Conservation (phyloP, 2,329 filamentous ascomycete genomes). For the Trichophyton verrucosum region DNA sequence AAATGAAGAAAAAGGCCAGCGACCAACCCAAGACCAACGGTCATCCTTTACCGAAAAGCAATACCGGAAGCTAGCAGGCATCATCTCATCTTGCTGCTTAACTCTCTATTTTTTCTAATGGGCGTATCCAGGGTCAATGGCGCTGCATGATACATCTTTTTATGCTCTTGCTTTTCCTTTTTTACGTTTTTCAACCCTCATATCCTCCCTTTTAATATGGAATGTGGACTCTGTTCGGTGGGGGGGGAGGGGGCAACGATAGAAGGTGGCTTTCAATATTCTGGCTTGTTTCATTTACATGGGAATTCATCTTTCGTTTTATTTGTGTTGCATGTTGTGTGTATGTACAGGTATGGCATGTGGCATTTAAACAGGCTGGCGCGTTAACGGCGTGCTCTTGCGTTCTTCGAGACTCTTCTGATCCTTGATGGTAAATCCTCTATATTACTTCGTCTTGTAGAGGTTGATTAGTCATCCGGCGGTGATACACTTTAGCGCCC, state of each 20-base stretch:
- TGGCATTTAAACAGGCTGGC: neutral
- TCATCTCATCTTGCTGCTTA: neutral
- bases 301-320: neutral
- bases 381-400: neutral
- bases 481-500: neutral
- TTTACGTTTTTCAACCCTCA: no score
- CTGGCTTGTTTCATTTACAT: neutral
- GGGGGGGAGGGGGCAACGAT: neutral
- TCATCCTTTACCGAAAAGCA: conserved; percentile 1
- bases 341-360: conserved; percentile 1
- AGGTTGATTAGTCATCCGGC: neutral
- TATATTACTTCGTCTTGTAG: neutral
- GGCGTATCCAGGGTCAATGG: neutral
- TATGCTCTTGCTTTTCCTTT: neutral
- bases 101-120: neutral
- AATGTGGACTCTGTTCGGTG: neutral
- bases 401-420: neutral
- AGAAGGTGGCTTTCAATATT: neutral
- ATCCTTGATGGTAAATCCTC: neutral
- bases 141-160: neutral
- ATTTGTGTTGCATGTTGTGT: neutral
- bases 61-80: neutral
- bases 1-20: neutral
- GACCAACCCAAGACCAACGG: neutral
- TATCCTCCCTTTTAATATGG: neutral